A percentile compares a stretch with the other conserved stretches of the same genome.
Evolutionary conservation across 306 rosid species (phyloP).

Genomic region (Vigna trinervia): DNA sequence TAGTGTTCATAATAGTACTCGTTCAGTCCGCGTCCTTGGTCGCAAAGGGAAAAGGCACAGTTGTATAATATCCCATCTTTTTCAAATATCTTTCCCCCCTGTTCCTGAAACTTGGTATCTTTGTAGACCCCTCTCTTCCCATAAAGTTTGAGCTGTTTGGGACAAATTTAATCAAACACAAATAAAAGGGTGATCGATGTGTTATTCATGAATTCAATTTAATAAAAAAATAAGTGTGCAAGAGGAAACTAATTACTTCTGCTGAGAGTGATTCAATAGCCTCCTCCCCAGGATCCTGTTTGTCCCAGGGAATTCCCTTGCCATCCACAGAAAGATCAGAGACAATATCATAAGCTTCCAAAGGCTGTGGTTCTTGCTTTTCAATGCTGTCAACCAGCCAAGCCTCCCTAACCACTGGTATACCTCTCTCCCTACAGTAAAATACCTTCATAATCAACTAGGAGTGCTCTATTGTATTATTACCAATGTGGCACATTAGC

Average conservation of each 20-base stretch:
- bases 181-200: not conserved
- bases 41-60: conserved; percentile 82
- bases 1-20: conserved; percentile 56
- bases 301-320: conserved; percentile 83
- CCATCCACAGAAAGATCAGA: conserved; percentile 76
- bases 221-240: not conserved
- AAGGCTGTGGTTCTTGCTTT: conserved; percentile 83
- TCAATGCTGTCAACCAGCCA: conserved; percentile 79
- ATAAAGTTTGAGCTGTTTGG: conserved; percentile 76
- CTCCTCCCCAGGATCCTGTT: conserved; percentile 79
- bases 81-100: conserved; percentile 72
- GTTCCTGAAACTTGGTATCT: conserved; percentile 72
- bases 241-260: conserved; percentile 55
- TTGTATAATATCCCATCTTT: conserved; percentile 74
- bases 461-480: not conserved
- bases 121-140: conserved; percentile 83
- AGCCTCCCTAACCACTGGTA: conserved; percentile 71
- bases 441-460: conserved; percentile 7
- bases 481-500: not conserved
- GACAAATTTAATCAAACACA: not conserved
- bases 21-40: conserved; percentile 74
- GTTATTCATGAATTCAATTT: not conserved
- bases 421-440: conserved; percentile 66
- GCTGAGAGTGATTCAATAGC: conserved; percentile 75
- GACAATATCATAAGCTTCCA: conserved; percentile 76